Conservation (phyloP, 2,329 filamentous ascomycete species). For the Magnaporthiopsis rhizophila region DNA sequence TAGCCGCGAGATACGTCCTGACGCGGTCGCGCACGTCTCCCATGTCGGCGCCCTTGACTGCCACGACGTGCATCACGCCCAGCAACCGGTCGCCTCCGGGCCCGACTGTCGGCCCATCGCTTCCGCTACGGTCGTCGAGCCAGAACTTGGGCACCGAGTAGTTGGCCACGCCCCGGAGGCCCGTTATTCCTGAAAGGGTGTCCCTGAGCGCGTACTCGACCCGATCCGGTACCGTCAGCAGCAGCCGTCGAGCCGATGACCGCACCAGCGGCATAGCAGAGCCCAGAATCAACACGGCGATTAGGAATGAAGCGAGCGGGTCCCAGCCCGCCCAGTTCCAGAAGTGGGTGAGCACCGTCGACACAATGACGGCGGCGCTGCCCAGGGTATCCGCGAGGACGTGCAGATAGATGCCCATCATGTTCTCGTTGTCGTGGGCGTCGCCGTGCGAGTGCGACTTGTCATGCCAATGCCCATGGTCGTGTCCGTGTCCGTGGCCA, state of each 20-base stretch:
- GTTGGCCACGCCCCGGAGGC: conserved; percentile 73
- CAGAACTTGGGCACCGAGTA: conserved; percentile 89
- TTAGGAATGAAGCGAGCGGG: conserved; percentile 86
- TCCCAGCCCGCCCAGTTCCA: conserved; percentile 93
- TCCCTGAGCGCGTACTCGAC: conserved; percentile 84
- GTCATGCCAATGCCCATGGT: conserved; percentile 19
- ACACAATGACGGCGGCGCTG: conserved; percentile 88
- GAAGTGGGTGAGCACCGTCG: conserved; percentile 78
- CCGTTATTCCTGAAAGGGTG: conserved; percentile 73
- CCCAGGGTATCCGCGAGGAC: conserved; percentile 92
- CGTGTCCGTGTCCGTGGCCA: conserved; percentile 20
- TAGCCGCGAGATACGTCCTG: conserved; percentile 57
- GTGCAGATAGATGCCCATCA: conserved; percentile 94
- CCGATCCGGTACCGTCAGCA: conserved; percentile 77
- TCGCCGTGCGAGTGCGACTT: conserved; percentile 29
- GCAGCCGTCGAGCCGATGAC: conserved; percentile 71
- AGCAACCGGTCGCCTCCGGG: conserved; percentile 46
- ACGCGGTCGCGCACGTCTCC: conserved; percentile 82
- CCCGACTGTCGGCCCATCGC: background rate
- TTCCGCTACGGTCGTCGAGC: conserved; percentile 60
- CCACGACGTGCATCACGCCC: conserved; percentile 81
- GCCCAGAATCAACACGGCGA: conserved; percentile 87
- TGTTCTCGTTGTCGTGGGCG: conserved; percentile 87
- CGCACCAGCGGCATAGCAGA: conserved; percentile 83
- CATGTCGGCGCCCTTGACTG: conserved; percentile 60